Base-by-base conservation (phyloP, 2,329 filamentous ascomycete genomes). In the Xylogone sp. region DNA sequence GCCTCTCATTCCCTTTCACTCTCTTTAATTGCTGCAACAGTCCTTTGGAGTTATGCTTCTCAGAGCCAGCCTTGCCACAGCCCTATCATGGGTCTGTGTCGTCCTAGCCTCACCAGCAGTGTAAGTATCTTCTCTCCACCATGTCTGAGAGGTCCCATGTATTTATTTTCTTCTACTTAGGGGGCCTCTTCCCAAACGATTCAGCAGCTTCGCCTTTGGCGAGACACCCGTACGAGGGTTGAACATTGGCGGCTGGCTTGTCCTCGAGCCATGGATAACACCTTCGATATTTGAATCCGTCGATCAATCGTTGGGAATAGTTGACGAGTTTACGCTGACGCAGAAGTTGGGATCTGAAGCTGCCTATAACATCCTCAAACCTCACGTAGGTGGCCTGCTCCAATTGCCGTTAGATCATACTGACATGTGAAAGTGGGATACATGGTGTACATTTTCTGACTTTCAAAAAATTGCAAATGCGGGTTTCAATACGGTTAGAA, bases 401-500 rank as follows among this genome's bases (percentile, higher is more conserved):
- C 24, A 27, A 18, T 43, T 16, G 8, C 18, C 16, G 13, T 34
- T 6, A 29, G 31, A 2, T 22, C 24, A 13, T 20, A 42, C 53
- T 58, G 42, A 59, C 24, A 34, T 21, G 2, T 31, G 10, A n/a
- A 5, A 62, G 59, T 67, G 64, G 64, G 63, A 66, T 48, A 56
- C 49, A 10, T 67, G 62, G 61, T 59, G 56, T n/a, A 65, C 57
- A 1, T 59, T 60, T 19, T 59, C 65, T 12, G 80, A 83, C 59
- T 81, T 84, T 62, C 67, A 78, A 59, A 79, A 76, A 56, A 83
- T 84, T 58, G 72, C 73, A 18, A 65, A 73, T 31, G 72, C 77
- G 0, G 80, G 81, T 5, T 79, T 84, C 66, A 83, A 84, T 62
- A 68, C 79, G 9, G 77, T 84, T 9, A 72, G 81, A 13, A 78